Evolutionary conservation across 768 basidiomycete species (phyloP), one percentile per base, ranked within the genome.

Genomic region (Phylloporus arenicola): DNA sequence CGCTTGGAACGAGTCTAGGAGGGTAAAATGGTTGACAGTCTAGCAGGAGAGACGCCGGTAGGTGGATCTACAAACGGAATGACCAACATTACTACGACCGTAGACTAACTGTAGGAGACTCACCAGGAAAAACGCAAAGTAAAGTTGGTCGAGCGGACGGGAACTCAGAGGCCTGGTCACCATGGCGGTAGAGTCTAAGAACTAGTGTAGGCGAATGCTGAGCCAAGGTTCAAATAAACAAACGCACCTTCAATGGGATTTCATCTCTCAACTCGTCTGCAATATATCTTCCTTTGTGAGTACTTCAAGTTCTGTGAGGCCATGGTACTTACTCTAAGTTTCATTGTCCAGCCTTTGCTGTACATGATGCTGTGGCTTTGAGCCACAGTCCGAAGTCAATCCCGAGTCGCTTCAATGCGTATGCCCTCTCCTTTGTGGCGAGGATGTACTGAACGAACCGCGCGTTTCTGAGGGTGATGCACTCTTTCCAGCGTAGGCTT

Each of bases 1-100:
- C n/a, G 0, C 62, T 38, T 0, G 88, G 84, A 12, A 84, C 66
- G 7, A 80, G 55, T 16, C 65, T 57, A 3, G 73, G 50, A 6
- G 84, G 82, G 56, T 81, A 84, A 33, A 92, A 50, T 8, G 78
- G 69, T 65, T 92, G 89, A 12, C 83, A 64, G 67, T 92, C 91
- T 39, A 92, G 66, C 24, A 84, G 60, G 8, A 92, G 58, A 4
- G 88, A 81, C 4, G 84, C 80, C 0, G 82, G 78, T 30, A 90
- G 70, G 60, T 92, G 89, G 1, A 82, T 70, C 80, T 82, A 54
- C 43, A 39, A 16, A 45, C 12, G 16, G 52, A 35, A 24, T 14
- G 11, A 39, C 30, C 43, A 11, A 14, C 27, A 29, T 11, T 17
- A 7, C 12, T 27, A 19, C 6, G 11, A 9, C 7, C 3, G 24